phyloP scores from a whole-genome alignment of 2,329 filamentous ascomycete genomes.

The Pestalotiopsis fici region DNA sequence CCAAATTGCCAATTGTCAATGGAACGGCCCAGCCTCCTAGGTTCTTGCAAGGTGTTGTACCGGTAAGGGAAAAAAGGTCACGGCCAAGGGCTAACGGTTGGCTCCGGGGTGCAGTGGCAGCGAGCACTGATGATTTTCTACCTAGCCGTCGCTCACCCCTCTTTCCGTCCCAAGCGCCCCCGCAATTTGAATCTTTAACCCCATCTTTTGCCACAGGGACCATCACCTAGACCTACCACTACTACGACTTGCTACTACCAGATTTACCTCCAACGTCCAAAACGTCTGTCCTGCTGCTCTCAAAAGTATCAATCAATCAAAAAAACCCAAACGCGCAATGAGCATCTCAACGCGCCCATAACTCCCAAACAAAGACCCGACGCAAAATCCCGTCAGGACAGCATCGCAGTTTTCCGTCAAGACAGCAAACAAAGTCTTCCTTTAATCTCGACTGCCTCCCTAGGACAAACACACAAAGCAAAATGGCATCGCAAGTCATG shows the following conservation, averaged over 20 bases:
- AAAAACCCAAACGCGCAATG: neutral
- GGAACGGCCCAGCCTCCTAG: neutral
- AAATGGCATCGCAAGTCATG: too few species aligned
- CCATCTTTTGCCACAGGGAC: constrained; percentile 4
- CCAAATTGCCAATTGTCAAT: neutral
- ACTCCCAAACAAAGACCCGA: too few species aligned
- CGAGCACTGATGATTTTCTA: neutral
- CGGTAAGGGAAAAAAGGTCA: neutral
- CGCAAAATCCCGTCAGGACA: too few species aligned
- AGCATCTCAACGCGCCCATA: neutral
- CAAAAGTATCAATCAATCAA: neutral
- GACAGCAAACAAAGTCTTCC: neutral
- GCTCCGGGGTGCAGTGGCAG: neutral
- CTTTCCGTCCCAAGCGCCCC: neutral
- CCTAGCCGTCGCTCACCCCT: neutral
- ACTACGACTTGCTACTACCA: neutral
- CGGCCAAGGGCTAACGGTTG: neutral
- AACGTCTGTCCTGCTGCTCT: too few species aligned
- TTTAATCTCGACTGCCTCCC: too few species aligned
- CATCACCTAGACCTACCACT: neutral
- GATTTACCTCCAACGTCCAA: neutral
- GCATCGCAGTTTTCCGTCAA: neutral
- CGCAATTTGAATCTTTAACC: neutral
- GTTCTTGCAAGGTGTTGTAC: neutral
- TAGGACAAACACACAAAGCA: neutral